Conservation (phyloP, 257 asterid genomes). For the Echium plantagineum region DNA sequence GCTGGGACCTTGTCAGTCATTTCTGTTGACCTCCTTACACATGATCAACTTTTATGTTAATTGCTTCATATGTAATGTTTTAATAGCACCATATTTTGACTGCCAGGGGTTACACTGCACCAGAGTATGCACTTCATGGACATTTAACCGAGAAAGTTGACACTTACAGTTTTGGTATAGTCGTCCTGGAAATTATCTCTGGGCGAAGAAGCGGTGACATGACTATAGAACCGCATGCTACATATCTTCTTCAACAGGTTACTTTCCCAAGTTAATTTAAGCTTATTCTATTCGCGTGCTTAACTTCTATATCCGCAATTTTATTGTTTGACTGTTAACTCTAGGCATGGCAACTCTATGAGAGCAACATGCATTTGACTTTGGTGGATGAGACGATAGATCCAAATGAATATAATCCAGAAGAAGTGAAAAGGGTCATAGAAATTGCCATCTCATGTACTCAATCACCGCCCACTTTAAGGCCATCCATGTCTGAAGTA, state of each 20-base stretch:
- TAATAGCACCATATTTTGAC: not conserved
- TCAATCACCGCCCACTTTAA: constrained; percentile 52
- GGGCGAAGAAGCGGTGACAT: constrained; percentile 53
- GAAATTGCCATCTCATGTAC: constrained; percentile 63
- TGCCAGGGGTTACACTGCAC: constrained; percentile 76
- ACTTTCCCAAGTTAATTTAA: not conserved
- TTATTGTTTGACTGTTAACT: not conserved
- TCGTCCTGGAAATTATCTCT: constrained; percentile 56
- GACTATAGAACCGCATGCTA: constrained; percentile 36
- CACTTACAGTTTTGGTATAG: constrained; percentile 70
- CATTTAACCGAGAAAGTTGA: constrained; percentile 81
- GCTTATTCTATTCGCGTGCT: not conserved
- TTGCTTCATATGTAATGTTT: not conserved
- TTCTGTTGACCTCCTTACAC: not conserved
- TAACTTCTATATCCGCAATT: no score
- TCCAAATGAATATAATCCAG: constrained; percentile 21
- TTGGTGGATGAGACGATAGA: constrained; percentile 58
- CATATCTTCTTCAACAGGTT: constrained; percentile 66
- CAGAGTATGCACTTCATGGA: constrained; percentile 76
- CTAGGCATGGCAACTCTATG: constrained; percentile 76
- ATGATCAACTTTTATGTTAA: not conserved
- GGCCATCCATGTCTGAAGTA: constrained; percentile 81
- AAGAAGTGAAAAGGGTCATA: constrained; percentile 51
- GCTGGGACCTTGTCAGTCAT: constrained; percentile 73
- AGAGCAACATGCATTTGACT: constrained; percentile 29